Conservation (phyloP, 1,139 yeast species). For the Lodderomyces margitis region DNA sequence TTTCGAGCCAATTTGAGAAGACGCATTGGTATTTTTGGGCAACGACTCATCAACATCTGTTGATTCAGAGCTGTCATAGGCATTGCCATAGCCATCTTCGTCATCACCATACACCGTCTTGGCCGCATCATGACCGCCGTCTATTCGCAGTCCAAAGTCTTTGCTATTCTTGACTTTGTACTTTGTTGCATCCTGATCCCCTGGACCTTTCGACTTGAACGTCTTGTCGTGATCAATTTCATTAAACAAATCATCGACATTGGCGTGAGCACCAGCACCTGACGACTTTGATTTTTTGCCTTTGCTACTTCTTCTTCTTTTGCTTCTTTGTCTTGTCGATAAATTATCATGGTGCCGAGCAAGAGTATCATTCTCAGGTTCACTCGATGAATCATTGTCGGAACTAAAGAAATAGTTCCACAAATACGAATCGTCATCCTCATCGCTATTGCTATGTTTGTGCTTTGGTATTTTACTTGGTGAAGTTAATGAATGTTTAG, state of each 20-base stretch:
- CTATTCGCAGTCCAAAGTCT: neutral
- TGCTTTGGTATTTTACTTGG: conserved; percentile 13
- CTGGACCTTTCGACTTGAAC: conserved; percentile 3
- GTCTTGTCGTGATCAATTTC: conserved; percentile 24
- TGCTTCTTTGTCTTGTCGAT: conserved; percentile 23
- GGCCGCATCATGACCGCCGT: conserved; percentile 5
- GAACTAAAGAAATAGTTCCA: conserved; percentile 57
- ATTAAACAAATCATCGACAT: conserved; percentile 16
- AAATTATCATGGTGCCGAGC: conserved; percentile 24
- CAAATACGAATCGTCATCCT: conserved; percentile 52
- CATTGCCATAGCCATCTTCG: conserved; percentile 19
- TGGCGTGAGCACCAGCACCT: neutral
- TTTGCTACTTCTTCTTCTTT: neutral
- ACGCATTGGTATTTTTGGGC: conserved; percentile 47
- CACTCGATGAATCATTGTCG: conserved; percentile 36
- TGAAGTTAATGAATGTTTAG: conserved; percentile 7
- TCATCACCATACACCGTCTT: conserved; percentile 5
- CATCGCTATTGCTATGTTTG: conserved; percentile 32
- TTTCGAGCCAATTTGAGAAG: conserved; percentile 60
- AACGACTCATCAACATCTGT: conserved; percentile 85
- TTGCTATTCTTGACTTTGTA: neutral
- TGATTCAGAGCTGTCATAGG: conserved; percentile 67
- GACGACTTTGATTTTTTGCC: conserved; percentile 1
- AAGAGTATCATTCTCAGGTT: conserved; percentile 13
- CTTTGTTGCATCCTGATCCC: neutral